phyloP scores from a whole-genome alignment of 331 rosid genomes.

The Acacia pycnantha region DNA sequence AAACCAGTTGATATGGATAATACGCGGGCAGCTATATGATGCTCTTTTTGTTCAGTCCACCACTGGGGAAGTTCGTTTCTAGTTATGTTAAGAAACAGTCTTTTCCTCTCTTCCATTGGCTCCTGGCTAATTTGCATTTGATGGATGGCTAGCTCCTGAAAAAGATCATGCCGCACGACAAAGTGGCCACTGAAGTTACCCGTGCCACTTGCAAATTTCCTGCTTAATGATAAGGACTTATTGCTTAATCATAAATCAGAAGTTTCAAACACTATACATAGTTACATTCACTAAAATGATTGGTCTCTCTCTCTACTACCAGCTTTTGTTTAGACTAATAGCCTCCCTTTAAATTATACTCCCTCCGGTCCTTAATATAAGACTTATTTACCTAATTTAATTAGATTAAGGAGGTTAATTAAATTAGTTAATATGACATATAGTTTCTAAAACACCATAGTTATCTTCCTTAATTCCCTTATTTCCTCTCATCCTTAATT shows the following conservation, averaged over 20 bases:
- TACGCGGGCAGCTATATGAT: slow-evolving; percentile 36
- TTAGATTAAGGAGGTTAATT: no score
- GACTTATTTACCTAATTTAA: no score
- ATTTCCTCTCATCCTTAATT: no score
- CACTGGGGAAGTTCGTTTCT: slow-evolving; percentile 47
- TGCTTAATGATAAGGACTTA: slow-evolving; percentile 22
- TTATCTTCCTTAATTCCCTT: no score
- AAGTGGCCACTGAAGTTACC: slow-evolving; percentile 47
- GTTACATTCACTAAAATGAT: neutral
- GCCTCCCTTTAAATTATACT: neutral
- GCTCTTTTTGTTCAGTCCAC: slow-evolving; percentile 44
- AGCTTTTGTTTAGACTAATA: neutral
- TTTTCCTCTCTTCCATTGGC: slow-evolving; percentile 37
- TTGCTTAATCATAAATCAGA: neutral
- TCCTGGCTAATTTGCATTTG: slow-evolving; percentile 24
- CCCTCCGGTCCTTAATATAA: no score
- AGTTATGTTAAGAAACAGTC: slow-evolving; percentile 43
- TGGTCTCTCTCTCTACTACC: neutral
- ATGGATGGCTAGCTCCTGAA: slow-evolving; percentile 63
- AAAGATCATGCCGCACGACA: slow-evolving; percentile 50
- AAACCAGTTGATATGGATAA: slow-evolving; percentile 65
- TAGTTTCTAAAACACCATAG: no score
- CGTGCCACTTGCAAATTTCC: slow-evolving; percentile 34
- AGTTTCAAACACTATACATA: neutral
- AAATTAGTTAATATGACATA: no score